Conservation (phyloP, 768 basidiomycete species). For the Macrolepiota fuliginosa region DNA sequence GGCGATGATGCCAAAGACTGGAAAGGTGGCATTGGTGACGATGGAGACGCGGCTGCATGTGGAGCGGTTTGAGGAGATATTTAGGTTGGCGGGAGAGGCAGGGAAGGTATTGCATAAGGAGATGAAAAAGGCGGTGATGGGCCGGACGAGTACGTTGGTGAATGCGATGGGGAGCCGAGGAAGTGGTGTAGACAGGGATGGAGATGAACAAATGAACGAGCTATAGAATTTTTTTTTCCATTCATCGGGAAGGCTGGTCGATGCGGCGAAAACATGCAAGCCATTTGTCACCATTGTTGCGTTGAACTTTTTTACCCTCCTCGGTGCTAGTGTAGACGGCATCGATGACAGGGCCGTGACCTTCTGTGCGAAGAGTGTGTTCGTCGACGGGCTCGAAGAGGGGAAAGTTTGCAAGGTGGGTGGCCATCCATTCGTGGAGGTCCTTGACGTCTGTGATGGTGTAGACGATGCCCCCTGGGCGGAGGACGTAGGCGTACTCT, state of each 20-base stretch:
- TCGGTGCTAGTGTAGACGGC: constrained; percentile 86
- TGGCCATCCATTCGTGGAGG: constrained; percentile 92
- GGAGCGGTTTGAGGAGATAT: constrained; percentile 88
- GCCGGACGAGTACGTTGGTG: constrained; percentile 60
- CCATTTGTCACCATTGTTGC: constrained; percentile 90
- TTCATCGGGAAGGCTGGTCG: constrained; percentile 21
- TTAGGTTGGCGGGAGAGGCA: constrained; percentile 75
- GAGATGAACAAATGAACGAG: constrained; percentile 38
- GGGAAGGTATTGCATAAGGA: constrained; percentile 76
- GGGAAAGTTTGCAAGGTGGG: constrained; percentile 85
- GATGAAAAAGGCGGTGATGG: constrained; percentile 73
- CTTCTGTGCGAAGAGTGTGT: constrained; percentile 69
- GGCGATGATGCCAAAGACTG: constrained; percentile 85
- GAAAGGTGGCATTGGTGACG: constrained; percentile 81
- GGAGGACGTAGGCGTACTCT: constrained; percentile 93
- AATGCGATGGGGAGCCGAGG: constrained; percentile 25
- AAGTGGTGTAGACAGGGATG: constrained; percentile 29
- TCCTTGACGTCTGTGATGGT: constrained; percentile 97
- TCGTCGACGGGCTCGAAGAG: constrained; percentile 82
- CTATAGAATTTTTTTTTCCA: constrained; percentile 19
- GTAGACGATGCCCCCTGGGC: constrained; percentile 93
- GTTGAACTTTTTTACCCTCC: constrained; percentile 94
- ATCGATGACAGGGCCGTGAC: constrained; percentile 76
- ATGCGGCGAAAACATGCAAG: constrained; percentile 85
- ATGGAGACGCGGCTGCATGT: constrained; percentile 95